Base-by-base conservation (phyloP, 2,329 filamentous ascomycete species). In the Stagonosporopsis vannaccii region DNA sequence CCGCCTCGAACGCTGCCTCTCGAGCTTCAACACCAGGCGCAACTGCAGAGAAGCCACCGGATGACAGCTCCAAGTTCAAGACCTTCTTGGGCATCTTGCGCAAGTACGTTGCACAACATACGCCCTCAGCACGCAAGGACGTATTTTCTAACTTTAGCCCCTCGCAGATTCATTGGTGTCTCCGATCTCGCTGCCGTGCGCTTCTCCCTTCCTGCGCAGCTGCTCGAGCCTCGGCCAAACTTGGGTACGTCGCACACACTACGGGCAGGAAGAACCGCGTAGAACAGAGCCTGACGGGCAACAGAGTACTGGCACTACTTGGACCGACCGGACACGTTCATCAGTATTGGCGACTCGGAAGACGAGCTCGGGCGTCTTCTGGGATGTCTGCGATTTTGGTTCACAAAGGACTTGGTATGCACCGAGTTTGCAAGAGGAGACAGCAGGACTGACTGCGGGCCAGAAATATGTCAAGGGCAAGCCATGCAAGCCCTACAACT, bases 401-500 rank as follows among this genome's bases (percentile, higher is more conserved):
- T 98, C 71, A 98, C 95, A 61, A 99, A 99, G 77, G 95, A 99
- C 77, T 77, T 99, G 77, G 85, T 87, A 79, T 64, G 74, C 74
- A 63, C 39, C 52, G 22, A 23, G 20, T 22, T 23, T 19, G 30
- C 12, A 35, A 26, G 30, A 32, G 15, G 12, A 32, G 3, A 25
- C 35, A 40, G 44, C 49, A 55, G 63, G 66, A 64, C 70, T 69
- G 46, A 69, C 40, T 23, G 33, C n/a, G 15, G 40, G 47, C 39
- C 57, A 87, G 85, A 99, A 99, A 85, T 99, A 98, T 72, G 91
- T 96, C 75, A 98, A 98, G 81, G 94, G 94, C 58, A 96, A 93
- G 81, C 95, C 95, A 39, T 98, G 94, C 87, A 99, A 99, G 79
- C 95, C 95, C 11, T 99, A 99, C 81, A 99, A 99, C 78, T 97